A percentile compares a stretch with the other conserved stretches of the same genome.
Conservation (phyloP, 129 eudicot species). For the Centella asiatica region DNA sequence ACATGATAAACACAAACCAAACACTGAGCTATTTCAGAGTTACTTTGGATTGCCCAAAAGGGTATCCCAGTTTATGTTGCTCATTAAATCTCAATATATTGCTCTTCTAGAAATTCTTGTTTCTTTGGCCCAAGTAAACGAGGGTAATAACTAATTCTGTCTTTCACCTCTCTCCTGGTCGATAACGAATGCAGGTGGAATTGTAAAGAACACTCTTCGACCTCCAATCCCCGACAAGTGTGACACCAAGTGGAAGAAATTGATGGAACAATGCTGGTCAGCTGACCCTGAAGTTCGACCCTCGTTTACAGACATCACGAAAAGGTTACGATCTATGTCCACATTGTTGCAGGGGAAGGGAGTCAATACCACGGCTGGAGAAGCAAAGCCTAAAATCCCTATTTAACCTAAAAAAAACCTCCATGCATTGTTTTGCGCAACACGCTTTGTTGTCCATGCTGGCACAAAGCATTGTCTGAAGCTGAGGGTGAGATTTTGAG, state of each 20-base stretch:
- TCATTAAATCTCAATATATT: too few species aligned
- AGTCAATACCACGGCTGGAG: conserved; percentile 15
- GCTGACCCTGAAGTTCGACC: conserved; percentile 61
- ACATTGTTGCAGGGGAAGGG: conserved; percentile 42
- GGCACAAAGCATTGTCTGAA: too few species aligned
- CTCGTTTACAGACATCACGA: conserved; percentile 60
- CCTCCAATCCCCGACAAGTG: conserved; percentile 64
- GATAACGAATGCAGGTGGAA: conserved; percentile 46
- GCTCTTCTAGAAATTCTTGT: too few species aligned
- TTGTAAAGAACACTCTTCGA: conserved; percentile 73
- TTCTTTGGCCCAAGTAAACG: too few species aligned
- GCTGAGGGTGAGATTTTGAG: not conserved
- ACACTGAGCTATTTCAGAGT: too few species aligned
- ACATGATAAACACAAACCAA: too few species aligned
- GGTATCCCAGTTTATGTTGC: too few species aligned
- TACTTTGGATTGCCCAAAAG: too few species aligned
- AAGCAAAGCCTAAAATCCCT: conserved; percentile 11
- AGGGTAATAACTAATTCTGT: too few species aligned
- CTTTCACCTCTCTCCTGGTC: too few species aligned
- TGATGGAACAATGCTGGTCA: conserved; percentile 87
- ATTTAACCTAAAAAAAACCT: not conserved
- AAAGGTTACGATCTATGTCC: conserved; percentile 50
- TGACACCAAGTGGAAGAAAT: conserved; percentile 70
- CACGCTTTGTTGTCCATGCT: conserved; percentile 3
- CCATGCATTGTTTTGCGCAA: not conserved